Conservation (phyloP, 2,329 filamentous ascomycete genomes). For the Fusarium sp. region DNA sequence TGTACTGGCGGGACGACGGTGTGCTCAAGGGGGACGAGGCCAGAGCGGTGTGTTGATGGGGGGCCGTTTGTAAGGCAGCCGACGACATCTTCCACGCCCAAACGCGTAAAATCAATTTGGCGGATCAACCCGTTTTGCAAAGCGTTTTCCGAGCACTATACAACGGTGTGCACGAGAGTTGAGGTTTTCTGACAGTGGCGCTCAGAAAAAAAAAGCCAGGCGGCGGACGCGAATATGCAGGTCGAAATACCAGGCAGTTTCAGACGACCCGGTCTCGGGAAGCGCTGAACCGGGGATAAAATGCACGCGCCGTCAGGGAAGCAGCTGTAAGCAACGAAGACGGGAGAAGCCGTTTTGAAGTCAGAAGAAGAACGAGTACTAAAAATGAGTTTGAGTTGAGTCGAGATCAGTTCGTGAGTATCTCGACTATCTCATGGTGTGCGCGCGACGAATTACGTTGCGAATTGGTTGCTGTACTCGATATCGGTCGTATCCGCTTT, state of each 20-base stretch:
- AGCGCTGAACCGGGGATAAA: constrained; percentile 41
- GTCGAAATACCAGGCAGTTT: constrained; percentile 50
- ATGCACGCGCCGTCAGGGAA: constrained; percentile 41
- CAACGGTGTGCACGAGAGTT: constrained; percentile 27
- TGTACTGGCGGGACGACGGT: constrained; percentile 65
- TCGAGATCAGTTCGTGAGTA: constrained; percentile 43
- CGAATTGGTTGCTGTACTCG: constrained; percentile 49
- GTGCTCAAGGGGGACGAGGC: constrained; percentile 64
- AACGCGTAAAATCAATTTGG: constrained; percentile 42
- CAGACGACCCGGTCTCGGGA: constrained; percentile 39
- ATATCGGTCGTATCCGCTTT: constrained; percentile 47
- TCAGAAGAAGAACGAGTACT: constrained; percentile 46
- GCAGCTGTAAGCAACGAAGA: constrained; percentile 31
- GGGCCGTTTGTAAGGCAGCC: constrained; percentile 72
- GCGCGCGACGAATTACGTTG: constrained; percentile 50
- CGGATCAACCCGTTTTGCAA: constrained; percentile 17
- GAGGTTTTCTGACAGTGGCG: constrained; percentile 35
- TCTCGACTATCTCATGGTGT: constrained; percentile 61
- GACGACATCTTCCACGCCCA: constrained; percentile 59
- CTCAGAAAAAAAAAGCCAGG: constrained; percentile 40
- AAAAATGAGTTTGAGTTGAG: constrained; percentile 41
- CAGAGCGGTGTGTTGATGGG: constrained; percentile 67
- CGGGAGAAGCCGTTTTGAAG: constrained; percentile 39
- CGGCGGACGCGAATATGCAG: constrained; percentile 48
- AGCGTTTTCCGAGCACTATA: constrained; percentile 20